Evolutionary conservation across 352 stramenopile genomes (phyloP).

Genomic region (Albugo candida): DNA sequence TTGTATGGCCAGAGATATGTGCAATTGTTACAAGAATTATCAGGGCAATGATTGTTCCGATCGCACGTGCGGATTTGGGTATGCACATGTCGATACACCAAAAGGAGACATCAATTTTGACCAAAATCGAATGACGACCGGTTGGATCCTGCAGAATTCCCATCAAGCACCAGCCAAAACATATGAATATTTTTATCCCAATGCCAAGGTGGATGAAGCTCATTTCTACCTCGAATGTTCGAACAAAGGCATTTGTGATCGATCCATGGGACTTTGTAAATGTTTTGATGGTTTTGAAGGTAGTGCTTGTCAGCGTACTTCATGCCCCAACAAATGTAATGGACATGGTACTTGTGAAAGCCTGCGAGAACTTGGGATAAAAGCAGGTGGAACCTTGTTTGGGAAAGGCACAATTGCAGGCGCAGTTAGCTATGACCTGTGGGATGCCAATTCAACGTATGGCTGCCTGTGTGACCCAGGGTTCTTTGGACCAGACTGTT

Average conservation of each 20-base stretch:
- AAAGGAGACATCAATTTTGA: constrained; percentile 88
- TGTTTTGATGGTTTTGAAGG: constrained; percentile 57
- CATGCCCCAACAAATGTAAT: constrained; percentile 24
- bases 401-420: constrained; percentile 7
- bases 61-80: constrained; percentile 70
- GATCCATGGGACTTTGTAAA: constrained; percentile 20
- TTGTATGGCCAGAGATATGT: constrained; percentile 67
- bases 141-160: constrained; percentile 49
- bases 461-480: constrained; percentile 82
- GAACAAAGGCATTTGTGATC: constrained; percentile 49
- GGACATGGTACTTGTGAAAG: constrained; percentile 64
- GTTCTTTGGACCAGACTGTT: constrained; percentile 82
- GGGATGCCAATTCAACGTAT: constrained; percentile 52
- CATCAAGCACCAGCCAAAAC: constrained; percentile 43
- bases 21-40: constrained; percentile 73
- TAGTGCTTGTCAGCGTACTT: constrained; percentile 44
- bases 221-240: constrained; percentile 58
- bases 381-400: constrained; percentile 23
- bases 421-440: constrained; percentile 33
- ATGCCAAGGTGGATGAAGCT: constrained; percentile 18
- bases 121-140: constrained; percentile 11
- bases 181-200: constrained; percentile 56
- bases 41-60: constrained; percentile 65
- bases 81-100: constrained; percentile 80
- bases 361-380: constrained; percentile 36